Conservation (phyloP, 163 green algal species). For the Volvox carteri region DNA sequence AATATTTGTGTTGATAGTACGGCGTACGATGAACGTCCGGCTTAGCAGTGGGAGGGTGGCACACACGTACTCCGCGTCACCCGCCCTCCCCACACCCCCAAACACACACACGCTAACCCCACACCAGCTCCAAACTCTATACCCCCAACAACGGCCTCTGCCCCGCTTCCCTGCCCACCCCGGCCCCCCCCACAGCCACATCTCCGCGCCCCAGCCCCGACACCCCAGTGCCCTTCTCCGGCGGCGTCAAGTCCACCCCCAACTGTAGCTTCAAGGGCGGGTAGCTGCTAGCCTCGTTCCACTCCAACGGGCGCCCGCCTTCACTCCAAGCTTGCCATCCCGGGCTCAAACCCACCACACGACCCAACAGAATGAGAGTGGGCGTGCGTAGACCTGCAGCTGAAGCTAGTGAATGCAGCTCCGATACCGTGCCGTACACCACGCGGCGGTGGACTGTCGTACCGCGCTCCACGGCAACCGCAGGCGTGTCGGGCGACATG, state of each 20-base stretch:
- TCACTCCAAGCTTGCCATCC: constrained; percentile 77
- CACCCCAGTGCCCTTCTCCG: background rate
- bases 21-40: too few species aligned
- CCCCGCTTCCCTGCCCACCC: background rate
- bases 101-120: too few species aligned
- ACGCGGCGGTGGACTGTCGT: constrained; percentile 91
- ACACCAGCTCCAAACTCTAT: too few species aligned
- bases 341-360: constrained; percentile 88
- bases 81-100: too few species aligned
- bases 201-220: too few species aligned
- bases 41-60: too few species aligned
- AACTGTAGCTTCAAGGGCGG: constrained; percentile 18
- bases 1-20: too few species aligned
- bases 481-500: constrained; percentile 81
- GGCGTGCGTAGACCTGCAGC: constrained; percentile 86
- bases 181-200: too few species aligned
- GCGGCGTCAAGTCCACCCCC: background rate
- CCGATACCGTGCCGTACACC: constrained; percentile 82
- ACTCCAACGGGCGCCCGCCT: constrained; percentile 56
- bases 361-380: constrained; percentile 97
- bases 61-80: too few species aligned
- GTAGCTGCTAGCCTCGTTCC: constrained; percentile 43
- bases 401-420: constrained; percentile 79
- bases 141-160: background rate
- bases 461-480: constrained; percentile 95